Base-by-base conservation (phyloP, 2,329 filamentous ascomycete genomes). In the Helminthosporium solani region DNA sequence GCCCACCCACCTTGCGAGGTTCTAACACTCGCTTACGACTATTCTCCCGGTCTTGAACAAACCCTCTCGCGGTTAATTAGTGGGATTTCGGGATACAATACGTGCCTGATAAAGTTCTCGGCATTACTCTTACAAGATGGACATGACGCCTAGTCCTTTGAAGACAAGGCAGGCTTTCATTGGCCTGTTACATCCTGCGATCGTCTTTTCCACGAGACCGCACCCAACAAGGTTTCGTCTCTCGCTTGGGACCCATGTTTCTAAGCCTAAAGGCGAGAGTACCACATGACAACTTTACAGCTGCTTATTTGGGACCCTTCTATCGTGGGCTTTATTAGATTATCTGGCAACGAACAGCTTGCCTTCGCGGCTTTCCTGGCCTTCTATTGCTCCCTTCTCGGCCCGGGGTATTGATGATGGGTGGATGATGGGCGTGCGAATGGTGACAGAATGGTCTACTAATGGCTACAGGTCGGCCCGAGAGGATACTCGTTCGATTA, bases 401-500 rank as follows among this genome's bases (percentile, higher is more conserved):
- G 39, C 21, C 39, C 39, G 39, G n/a, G 23, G 9, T 25, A 9
- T 6, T 9, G 23, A 25, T 9, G 23, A 12, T 31, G 18, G 16
- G 14, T 6, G 7, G 5, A 7, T 12, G n/a, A 41, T 23, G 27
- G 12, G 30, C 16, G n/a, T 21, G 19, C 6, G 15, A 6, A 21
- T 30, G 27, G 15, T 15, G 23, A 14, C n/a, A 7, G 27, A 33
- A 20, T 3, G 23, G 15, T 2, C 16, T 33, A 12, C 12, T 21
- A 41, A 30, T 41, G 39, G 39, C 19, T 21, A 23, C 12, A 20
- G 27, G 15, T 41, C 39, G 39, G 39, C 11, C 39, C 39, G 39
- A 33, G 9, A 15, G 14, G 15, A 9, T 16, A 7, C 8, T 25
- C 9, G 27, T 7, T 21, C 3, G 12, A 15, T 40, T 18, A 19